A percentile compares a stretch with the other conserved stretches of the same genome.
These are phyloP conservation scores for Mariannaea sp. DNA, from an alignment of 2,329 filamentous ascomycete species.

Conservation along the genomic window DNA sequence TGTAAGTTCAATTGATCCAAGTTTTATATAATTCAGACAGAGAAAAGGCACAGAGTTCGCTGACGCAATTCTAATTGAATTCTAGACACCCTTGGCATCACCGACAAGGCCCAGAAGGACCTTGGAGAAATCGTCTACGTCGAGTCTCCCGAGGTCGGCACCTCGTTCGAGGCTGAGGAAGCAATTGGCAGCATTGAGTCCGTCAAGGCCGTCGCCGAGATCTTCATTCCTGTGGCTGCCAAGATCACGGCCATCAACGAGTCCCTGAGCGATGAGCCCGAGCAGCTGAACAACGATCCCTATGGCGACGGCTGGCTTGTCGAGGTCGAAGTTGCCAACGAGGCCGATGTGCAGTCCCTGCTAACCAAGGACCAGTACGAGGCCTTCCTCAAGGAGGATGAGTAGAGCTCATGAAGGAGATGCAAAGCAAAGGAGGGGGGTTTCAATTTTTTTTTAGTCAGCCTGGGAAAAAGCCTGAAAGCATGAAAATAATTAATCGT, in stretches of 20 bases:
- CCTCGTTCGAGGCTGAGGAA: slow-evolving; percentile 71
- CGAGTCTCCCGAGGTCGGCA: slow-evolving; percentile 73
- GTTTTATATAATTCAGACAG: too few species aligned
- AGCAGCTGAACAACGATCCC: slow-evolving; percentile 71
- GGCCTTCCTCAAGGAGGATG: slow-evolving; percentile 28
- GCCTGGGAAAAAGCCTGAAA: not conserved
- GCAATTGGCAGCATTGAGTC: slow-evolving; percentile 88
- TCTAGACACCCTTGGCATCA: slow-evolving; percentile 74
- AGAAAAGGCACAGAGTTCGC: not conserved
- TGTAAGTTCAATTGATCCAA: slow-evolving; percentile 27
- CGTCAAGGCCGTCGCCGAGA: slow-evolving; percentile 90
- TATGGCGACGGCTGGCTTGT: slow-evolving; percentile 83
- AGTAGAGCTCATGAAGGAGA: not conserved
- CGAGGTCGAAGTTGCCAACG: slow-evolving; percentile 72
- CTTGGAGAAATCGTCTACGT: slow-evolving; percentile 92
- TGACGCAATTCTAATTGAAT: not conserved
- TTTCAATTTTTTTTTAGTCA: not conserved
- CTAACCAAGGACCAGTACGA: slow-evolving; percentile 73
- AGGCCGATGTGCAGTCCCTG: slow-evolving; percentile 61
- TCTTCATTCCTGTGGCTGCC: slow-evolving; percentile 78
- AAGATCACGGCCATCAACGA: slow-evolving; percentile 72
- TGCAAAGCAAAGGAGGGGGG: not conserved
- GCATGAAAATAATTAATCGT: not conserved
- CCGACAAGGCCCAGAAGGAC: slow-evolving; percentile 78
- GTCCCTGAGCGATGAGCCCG: slow-evolving; percentile 73